Conservation (phyloP, 2,329 filamentous ascomycete species). For the Monilinia fructigena region DNA sequence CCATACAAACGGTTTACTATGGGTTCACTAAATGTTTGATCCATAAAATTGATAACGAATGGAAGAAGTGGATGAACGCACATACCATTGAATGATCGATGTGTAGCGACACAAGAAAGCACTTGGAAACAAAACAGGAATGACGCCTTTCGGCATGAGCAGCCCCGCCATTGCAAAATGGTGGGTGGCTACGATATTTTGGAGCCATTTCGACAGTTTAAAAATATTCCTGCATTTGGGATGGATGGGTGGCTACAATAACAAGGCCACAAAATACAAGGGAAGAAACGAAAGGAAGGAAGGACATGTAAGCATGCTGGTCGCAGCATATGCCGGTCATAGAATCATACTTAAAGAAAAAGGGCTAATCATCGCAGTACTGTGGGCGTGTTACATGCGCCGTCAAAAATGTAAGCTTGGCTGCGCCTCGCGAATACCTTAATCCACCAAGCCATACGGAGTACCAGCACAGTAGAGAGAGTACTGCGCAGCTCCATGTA, state of each 20-base stretch:
- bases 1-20: constrained; percentile 16
- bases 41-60: constrained; percentile 21
- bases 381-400: constrained; percentile 14
- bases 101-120: constrained; percentile 11
- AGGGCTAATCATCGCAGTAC: not conserved
- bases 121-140: constrained; percentile 14
- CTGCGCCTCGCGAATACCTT: constrained; percentile 19
- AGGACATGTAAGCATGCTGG: not conserved
- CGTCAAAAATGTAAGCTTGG: constrained; percentile 16
- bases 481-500: not conserved
- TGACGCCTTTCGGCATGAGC: constrained; percentile 23
- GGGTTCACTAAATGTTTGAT: constrained; percentile 6
- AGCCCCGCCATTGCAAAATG: constrained; percentile 15
- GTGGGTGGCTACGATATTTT: not conserved
- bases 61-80: constrained; percentile 15
- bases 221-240: not conserved
- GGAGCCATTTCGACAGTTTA: not conserved
- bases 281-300: not conserved
- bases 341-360: not conserved
- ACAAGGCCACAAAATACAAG: not conserved
- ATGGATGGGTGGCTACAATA: not conserved
- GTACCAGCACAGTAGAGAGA: too few relatives aligned
- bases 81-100: constrained; percentile 13
- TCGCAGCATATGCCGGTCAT: constrained; percentile 20
- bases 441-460: constrained; percentile 9